These are phyloP conservation scores for Marasmius tenuissimus DNA, from an alignment of 1,284 basidiomycete genomes.

Conservation along the genomic window DNA sequence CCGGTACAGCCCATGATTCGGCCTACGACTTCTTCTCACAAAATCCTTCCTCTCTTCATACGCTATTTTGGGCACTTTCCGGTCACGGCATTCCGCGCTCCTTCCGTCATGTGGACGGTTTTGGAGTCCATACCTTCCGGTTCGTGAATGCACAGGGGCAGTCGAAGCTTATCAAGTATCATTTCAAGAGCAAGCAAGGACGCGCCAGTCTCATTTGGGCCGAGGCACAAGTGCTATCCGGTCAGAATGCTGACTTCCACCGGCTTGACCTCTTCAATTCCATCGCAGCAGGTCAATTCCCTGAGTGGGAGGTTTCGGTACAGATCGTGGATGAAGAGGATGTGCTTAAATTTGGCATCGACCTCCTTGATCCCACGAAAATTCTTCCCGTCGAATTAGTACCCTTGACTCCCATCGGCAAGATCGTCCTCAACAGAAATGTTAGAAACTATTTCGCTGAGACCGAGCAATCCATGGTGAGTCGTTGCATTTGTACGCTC, in stretches of 20 bases:
- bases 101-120: slow-evolving; percentile 7
- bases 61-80: background rate
- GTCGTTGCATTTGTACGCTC: background rate
- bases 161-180: slow-evolving; percentile 8
- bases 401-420: slow-evolving; percentile 5
- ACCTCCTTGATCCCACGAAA: slow-evolving; percentile 8
- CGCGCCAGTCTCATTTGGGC: slow-evolving; percentile 9
- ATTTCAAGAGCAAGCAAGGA: slow-evolving; percentile 7
- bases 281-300: slow-evolving; percentile 17
- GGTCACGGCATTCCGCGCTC: slow-evolving; percentile 9
- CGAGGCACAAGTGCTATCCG: slow-evolving; percentile 13
- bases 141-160: slow-evolving; percentile 5
- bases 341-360: slow-evolving; percentile 3
- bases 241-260: slow-evolving; percentile 18
- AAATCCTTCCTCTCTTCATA: slow-evolving; percentile 5
- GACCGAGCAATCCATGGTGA: slow-evolving; percentile 10
- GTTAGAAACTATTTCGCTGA: slow-evolving; percentile 8
- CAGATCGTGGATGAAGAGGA: slow-evolving; percentile 9
- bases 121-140: slow-evolving; percentile 9
- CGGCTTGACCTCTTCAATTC: slow-evolving; percentile 18
- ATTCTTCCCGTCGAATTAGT: slow-evolving; percentile 4
- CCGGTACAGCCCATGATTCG: slow-evolving; percentile 6
- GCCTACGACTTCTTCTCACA: slow-evolving; percentile 11
- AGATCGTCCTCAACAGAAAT: slow-evolving; percentile 8
- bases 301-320: slow-evolving; percentile 16